These are phyloP conservation scores for Pelargonium cotyledonis DNA, from an alignment of 441 rosid genomes.

Conservation along the genomic window DNA sequence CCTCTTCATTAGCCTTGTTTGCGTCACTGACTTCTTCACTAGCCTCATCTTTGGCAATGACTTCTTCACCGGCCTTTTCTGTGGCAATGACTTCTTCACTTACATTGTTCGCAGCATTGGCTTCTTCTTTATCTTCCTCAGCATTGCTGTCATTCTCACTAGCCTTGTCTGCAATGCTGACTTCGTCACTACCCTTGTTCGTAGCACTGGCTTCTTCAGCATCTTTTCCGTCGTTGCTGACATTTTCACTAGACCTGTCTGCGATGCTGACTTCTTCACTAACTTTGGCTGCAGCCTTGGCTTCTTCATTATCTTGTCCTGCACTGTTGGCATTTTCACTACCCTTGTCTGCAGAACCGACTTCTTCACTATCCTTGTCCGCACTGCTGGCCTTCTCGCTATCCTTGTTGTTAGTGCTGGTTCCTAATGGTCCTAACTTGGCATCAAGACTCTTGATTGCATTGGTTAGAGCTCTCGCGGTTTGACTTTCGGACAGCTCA, in stretches of 20 bases:
- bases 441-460: slow-evolving; percentile 59
- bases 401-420: background rate
- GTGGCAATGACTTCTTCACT: no score
- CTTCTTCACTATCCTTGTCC: slow-evolving; percentile 15
- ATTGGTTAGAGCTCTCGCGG: slow-evolving; percentile 49
- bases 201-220: background rate
- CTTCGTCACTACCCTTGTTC: background rate
- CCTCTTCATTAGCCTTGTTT: no score
- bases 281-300: slow-evolving; percentile 17
- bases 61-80: no score
- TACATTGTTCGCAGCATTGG: no score
- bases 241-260: background rate
- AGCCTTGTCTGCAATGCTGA: no score
- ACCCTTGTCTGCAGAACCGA: slow-evolving; percentile 18
- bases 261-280: slow-evolving; percentile 3
- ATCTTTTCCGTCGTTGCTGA: background rate
- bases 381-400: background rate
- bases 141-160: no score
- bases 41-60: no score
- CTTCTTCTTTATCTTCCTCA: no score
- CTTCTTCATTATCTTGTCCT: slow-evolving; percentile 17
- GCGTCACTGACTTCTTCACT: no score
- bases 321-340: slow-evolving; percentile 17
- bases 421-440: slow-evolving; percentile 41
- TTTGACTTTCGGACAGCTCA: slow-evolving; percentile 36